Conservation (phyloP, 768 basidiomycete species). For the Amanita rubescens region DNA sequence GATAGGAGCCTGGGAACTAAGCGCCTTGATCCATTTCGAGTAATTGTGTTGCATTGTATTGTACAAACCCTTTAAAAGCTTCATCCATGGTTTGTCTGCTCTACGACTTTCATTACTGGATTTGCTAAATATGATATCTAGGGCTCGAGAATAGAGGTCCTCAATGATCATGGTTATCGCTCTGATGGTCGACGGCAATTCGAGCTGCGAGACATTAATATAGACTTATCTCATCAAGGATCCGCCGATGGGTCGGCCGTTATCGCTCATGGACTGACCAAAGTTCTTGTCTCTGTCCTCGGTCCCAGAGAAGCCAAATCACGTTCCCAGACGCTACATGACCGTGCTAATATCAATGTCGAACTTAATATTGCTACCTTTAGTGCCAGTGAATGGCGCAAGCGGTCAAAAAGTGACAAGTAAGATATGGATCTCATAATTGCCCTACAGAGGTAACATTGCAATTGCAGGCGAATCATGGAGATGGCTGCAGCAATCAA, state of each 20-base stretch:
- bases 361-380: constrained; percentile 85
- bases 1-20: background rate
- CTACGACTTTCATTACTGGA: background rate
- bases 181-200: constrained; percentile 91
- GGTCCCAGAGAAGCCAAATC: constrained; percentile 87
- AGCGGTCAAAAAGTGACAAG: constrained; percentile 81
- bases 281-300: constrained; percentile 81
- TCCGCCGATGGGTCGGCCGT: constrained; percentile 81
- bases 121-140: background rate
- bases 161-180: constrained; percentile 82
- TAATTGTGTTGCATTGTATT: background rate
- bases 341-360: constrained; percentile 85
- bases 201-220: constrained; percentile 77
- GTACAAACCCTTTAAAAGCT: background rate
- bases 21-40: no score
- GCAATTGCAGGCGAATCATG: constrained; percentile 58
- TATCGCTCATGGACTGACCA: constrained; percentile 85
- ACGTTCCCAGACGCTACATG: constrained; percentile 74
- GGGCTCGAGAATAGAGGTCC: constrained; percentile 47
- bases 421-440: constrained; percentile 31
- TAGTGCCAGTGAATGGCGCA: constrained; percentile 74
- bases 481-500: constrained; percentile 85
- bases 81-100: background rate
- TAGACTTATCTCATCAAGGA: constrained; percentile 69
- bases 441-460: constrained; percentile 5